These are phyloP conservation scores for Stereocaulon alpinum DNA, from an alignment of 495 filamentous ascomycete species.

Conservation along the genomic window DNA sequence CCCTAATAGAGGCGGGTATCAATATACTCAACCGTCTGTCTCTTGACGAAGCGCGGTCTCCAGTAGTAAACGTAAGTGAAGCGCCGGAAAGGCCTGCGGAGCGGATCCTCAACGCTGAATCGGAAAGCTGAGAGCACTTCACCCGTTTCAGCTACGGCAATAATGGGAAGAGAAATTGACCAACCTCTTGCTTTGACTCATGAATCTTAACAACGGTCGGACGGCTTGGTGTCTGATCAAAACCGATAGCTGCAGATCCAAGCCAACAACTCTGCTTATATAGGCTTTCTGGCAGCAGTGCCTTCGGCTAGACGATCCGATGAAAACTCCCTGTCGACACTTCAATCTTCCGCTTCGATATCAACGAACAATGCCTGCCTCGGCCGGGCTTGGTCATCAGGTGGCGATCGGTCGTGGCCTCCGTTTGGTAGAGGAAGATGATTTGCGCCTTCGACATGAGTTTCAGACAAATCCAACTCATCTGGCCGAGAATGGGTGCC, in stretches of 20 bases:
- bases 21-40: conserved; percentile 29
- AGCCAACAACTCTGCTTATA: neutral
- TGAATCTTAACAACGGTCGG: neutral
- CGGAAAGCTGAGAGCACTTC: neutral
- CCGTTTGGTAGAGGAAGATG: neutral
- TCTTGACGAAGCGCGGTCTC: conserved; percentile 21
- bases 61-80: neutral
- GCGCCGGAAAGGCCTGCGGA: neutral
- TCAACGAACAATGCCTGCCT: neutral
- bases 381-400: neutral
- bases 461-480: neutral
- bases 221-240: neutral
- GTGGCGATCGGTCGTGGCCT: neutral
- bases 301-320: neutral
- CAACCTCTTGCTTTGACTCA: neutral
- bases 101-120: neutral
- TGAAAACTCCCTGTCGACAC: neutral
- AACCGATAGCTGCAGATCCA: neutral
- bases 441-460: neutral
- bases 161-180: neutral
- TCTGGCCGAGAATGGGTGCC: neutral
- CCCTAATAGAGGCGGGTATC: conserved; percentile 18
- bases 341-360: neutral
- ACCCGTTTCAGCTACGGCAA: neutral
- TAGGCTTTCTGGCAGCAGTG: neutral